Evolutionary conservation across 2,329 filamentous ascomycete genomes (phyloP), one percentile per base, ranked within the genome.

Genomic region (Saccharata proteae): DNA sequence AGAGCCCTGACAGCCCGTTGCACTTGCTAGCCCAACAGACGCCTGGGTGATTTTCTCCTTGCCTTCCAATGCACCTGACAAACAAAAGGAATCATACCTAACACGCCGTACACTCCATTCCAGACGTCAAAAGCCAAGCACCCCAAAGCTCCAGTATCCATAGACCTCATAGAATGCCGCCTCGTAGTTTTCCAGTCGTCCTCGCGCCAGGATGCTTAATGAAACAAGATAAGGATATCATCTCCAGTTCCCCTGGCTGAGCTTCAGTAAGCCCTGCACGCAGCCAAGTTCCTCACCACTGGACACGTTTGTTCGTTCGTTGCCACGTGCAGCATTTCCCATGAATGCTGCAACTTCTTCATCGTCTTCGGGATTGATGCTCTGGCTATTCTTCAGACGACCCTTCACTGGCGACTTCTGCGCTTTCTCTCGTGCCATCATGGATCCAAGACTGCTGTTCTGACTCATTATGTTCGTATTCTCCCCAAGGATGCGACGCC

Each of bases 201-300:
- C n/a, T n/a, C n/a, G n/a, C n/a, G n/a, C n/a, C n/a, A n/a, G n/a
- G n/a, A n/a, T n/a, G n/a, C n/a, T n/a, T n/a, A n/a, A n/a, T n/a
- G n/a, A n/a, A n/a, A n/a, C n/a, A n/a, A n/a, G n/a, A n/a, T n/a
- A n/a, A n/a, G n/a, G n/a, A 29, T 18, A 19, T 35, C 32, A 35
- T 18, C 32, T 30, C 85, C 86, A 94, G 48, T 83, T 83, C n/a
- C 86, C 88, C 58, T 93, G 82, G 46, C 84, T 92, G 26, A 96
- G 65, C 30, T 82, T 88, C 40, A 94, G 55, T 40, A 96, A 58
- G n/a, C 84, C 84, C 33, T 88, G 83, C 27, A 93, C 78, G 48
- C 84, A 92, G 50, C 92, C 84, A 53, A 93, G 66, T 49, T 94
- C 88, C 36, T 64, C 62, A 13, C 59, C 60, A 8, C 54, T 57